Evolutionary conservation across 192 early-diverging fungal genomes (phyloP).

Genomic region (Podila verticillata): DNA sequence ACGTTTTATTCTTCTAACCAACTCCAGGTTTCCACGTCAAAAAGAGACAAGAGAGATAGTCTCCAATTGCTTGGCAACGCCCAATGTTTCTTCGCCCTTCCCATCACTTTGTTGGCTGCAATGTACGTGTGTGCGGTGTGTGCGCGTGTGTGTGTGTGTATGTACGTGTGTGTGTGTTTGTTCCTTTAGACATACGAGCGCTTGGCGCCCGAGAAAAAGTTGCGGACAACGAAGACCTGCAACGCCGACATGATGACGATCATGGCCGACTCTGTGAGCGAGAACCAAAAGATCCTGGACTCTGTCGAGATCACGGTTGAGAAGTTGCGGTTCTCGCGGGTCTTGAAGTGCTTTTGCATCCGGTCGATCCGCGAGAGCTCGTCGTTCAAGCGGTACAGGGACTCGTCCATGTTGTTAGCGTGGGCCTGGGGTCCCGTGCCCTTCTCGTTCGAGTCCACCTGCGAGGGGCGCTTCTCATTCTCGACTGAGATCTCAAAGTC

Average conservation of each 20-base stretch:
- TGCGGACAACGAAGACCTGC: constrained; percentile 96
- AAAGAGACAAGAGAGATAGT: too few species aligned
- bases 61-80: too few species aligned
- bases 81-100: too few species aligned
- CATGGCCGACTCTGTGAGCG: constrained; percentile 75
- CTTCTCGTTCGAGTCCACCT: constrained; percentile 14
- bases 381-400: constrained; percentile 68
- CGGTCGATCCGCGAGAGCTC: constrained; percentile 77
- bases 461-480: constrained; percentile 75
- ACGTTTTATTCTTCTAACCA: too few species aligned
- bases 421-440: constrained; percentile 48
- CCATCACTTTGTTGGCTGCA: too few species aligned
- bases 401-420: constrained; percentile 65
- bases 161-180: too few species aligned
- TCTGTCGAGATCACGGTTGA: constrained; percentile 90
- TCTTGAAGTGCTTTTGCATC: constrained; percentile 89
- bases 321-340: constrained; percentile 91
- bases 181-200: constrained; percentile 59
- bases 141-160: too few species aligned
- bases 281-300: constrained; percentile 93
- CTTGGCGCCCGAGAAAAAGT: constrained; percentile 86
- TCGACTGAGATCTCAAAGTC: constrained; percentile 97
- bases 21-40: too few species aligned
- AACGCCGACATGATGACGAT: constrained; percentile 86
- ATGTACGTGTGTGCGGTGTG: too few species aligned